A percentile compares a stretch with the other conserved stretches of the same genome.
phyloP scores from a whole-genome alignment of 2,329 filamentous ascomycete species.

The Aspergillus hortae region DNA sequence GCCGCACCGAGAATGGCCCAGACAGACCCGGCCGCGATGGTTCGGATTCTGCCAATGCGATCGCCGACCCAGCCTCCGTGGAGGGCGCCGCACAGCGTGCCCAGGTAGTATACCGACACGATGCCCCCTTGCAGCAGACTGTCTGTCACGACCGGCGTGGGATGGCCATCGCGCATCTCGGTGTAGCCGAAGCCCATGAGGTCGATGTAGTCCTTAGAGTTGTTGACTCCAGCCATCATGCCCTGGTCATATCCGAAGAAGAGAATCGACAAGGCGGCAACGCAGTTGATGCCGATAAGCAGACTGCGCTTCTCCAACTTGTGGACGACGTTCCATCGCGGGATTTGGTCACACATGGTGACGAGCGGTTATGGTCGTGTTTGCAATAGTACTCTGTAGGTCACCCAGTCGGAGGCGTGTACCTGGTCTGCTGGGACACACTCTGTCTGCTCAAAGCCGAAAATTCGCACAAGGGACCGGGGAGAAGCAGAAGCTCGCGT shows the following conservation, averaged over 20 bases:
- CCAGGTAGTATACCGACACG: constrained; percentile 57
- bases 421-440: not conserved
- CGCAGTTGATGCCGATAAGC: constrained; percentile 59
- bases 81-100: constrained; percentile 61
- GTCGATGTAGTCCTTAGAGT: constrained; percentile 60
- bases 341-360: constrained; percentile 38
- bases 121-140: constrained; percentile 62
- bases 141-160: constrained; percentile 55
- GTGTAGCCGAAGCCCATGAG: constrained; percentile 64
- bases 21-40: constrained; percentile 57
- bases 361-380: not conserved
- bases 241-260: constrained; percentile 62
- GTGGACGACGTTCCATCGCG: constrained; percentile 50
- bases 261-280: constrained; percentile 64
- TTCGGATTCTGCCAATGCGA: constrained; percentile 58
- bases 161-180: constrained; percentile 41
- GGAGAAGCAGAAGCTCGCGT: not conserved
- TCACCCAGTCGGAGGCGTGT: not conserved
- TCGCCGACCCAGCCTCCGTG: constrained; percentile 64
- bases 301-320: constrained; percentile 54
- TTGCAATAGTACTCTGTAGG: not conserved
- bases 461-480: not conserved
- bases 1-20: constrained; percentile 61
- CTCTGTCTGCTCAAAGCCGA: too few relatives aligned
- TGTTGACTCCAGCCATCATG: constrained; percentile 64